Conservation (phyloP, 164 flowering plant species). For the Macadamia tetraphylla region DNA sequence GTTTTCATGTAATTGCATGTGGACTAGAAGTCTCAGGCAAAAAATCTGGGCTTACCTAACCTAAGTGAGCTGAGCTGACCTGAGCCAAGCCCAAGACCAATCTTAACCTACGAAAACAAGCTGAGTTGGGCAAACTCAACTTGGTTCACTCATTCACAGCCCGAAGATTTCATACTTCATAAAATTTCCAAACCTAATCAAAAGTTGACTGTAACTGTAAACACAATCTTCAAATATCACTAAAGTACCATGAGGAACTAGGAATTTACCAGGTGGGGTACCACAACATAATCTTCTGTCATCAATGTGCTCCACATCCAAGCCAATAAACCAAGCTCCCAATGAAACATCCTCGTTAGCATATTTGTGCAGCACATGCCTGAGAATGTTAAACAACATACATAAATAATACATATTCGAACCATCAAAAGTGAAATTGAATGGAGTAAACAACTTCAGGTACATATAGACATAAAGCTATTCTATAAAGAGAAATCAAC, state of each 20-base stretch:
- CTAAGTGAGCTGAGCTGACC: too few species aligned
- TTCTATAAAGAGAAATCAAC: background rate
- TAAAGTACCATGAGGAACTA: background rate
- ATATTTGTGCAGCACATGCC: conserved; percentile 75
- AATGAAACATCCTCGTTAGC: conserved; percentile 89
- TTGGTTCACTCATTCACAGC: too few species aligned
- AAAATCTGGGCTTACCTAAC: too few species aligned
- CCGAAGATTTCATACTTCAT: too few species aligned
- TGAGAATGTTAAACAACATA: conserved; percentile 16
- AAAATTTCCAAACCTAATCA: too few species aligned
- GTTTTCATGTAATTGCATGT: too few species aligned
- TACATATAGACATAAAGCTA: background rate
- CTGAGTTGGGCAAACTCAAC: too few species aligned
- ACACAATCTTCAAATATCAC: background rate
- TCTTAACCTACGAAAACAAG: too few species aligned
- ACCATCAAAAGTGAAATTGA: background rate
- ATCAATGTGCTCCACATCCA: conserved; percentile 78
- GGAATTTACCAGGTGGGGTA: conserved; percentile 62
- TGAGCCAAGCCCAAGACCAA: too few species aligned
- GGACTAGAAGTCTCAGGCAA: too few species aligned
- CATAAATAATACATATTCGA: background rate
- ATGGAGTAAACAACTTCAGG: background rate
- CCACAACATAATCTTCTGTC: conserved; percentile 79
- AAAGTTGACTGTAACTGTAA: too few species aligned
- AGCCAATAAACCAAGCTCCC: conserved; percentile 88